These are phyloP conservation scores for Lasiodiplodia hormozganensis DNA, from an alignment of 2,329 filamentous ascomycete genomes.

Conservation along the genomic window DNA sequence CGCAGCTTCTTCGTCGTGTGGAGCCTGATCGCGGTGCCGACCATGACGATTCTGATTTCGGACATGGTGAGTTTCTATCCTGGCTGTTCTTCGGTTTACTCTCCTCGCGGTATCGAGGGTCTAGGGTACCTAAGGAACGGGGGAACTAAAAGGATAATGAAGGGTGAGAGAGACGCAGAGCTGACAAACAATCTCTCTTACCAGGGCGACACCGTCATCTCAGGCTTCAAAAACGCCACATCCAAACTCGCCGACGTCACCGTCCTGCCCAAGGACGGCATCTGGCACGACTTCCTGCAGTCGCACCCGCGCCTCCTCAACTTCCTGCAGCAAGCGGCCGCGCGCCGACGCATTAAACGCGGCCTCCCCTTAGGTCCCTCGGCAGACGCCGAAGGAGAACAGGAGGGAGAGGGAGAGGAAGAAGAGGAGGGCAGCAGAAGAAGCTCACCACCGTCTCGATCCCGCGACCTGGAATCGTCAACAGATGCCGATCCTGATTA, in stretches of 20 bases:
- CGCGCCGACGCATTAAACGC: conserved; percentile 41
- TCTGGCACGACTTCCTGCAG: conserved; percentile 60
- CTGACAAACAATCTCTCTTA: neutral
- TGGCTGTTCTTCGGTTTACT: no score
- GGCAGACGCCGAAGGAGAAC: neutral
- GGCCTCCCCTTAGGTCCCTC: conserved; percentile 42
- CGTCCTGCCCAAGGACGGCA: conserved; percentile 67
- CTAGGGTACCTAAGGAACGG: no score
- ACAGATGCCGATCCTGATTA: neutral
- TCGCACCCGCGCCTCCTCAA: conserved; percentile 54
- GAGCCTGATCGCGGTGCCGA: conserved; percentile 84
- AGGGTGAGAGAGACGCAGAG: neutral
- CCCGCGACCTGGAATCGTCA: neutral
- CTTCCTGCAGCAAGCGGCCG: conserved; percentile 43
- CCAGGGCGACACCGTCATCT: conserved; percentile 80
- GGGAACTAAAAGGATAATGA: no score
- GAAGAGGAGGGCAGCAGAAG: conserved; percentile 23
- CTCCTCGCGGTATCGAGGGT: no score
- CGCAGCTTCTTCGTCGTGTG: conserved; percentile 93
- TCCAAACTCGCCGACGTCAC: conserved; percentile 69
- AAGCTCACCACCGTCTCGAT: neutral
- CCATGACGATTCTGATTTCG: conserved; percentile 76
- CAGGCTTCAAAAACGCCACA: conserved; percentile 67
- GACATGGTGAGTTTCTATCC: conserved; percentile 31
- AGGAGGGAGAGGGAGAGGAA: conserved; percentile 6